Evolutionary conservation across 305 asterid species (phyloP).

Genomic region (Plantago coronopus): DNA sequence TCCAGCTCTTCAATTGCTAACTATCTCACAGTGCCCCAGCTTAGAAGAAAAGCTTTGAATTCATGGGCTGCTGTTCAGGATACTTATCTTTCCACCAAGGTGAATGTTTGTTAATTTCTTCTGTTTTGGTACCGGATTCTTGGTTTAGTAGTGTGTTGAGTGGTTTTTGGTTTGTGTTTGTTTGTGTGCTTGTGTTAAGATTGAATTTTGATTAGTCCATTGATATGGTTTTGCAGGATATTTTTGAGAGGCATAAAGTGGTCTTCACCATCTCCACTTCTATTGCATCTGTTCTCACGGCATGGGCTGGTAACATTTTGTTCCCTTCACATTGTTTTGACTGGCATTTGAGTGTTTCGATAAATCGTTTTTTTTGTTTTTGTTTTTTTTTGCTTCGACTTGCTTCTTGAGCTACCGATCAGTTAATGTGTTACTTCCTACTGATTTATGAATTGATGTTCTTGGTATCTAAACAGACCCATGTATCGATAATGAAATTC

Average conservation of each 20-base stretch:
- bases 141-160: not conserved
- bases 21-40: constrained; percentile 31
- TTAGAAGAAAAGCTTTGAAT: constrained; percentile 48
- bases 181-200: not conserved
- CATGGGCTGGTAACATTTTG: constrained; percentile 61
- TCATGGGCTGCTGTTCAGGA: constrained; percentile 62
- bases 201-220: constrained; percentile 9
- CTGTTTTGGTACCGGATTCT: not conserved
- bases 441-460: too few species aligned
- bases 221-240: constrained; percentile 46
- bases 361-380: not conserved
- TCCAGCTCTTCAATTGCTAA: constrained; percentile 39
- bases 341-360: not conserved
- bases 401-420: too few species aligned
- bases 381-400: too few species aligned
- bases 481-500: too few species aligned
- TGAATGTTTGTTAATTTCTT: not conserved
- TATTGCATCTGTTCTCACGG: constrained; percentile 79
- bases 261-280: constrained; percentile 79
- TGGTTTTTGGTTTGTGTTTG: not conserved
- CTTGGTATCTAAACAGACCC: too few species aligned
- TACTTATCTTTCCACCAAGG: constrained; percentile 60
- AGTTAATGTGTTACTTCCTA: too few species aligned
- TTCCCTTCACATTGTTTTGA: not conserved
- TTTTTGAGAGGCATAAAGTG: constrained; percentile 83